phyloP scores from a whole-genome alignment of 2,329 filamentous ascomycete genomes.

The Cladosporium halotolerans region DNA sequence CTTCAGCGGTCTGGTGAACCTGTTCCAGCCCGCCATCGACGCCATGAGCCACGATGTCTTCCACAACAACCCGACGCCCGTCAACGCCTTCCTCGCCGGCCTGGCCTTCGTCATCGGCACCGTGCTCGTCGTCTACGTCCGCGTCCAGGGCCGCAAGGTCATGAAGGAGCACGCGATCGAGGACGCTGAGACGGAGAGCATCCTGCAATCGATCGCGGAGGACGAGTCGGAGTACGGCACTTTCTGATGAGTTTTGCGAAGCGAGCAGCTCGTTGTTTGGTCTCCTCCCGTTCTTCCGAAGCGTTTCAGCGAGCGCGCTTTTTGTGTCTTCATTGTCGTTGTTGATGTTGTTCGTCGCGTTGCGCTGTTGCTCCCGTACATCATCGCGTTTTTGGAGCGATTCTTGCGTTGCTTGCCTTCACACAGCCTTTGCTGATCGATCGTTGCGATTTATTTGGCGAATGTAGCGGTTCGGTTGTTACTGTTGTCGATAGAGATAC shows the following conservation, averaged over 20 bases:
- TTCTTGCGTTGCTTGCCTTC: background rate
- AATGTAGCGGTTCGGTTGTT: background rate
- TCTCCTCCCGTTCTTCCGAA: background rate
- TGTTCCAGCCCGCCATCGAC: conserved; percentile 74
- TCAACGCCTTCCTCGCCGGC: conserved; percentile 63
- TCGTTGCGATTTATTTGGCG: background rate
- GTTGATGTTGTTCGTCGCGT: background rate
- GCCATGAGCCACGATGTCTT: conserved; percentile 69
- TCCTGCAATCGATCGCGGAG: conserved; percentile 26
- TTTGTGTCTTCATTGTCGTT: background rate
- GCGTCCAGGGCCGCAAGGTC: conserved; percentile 35
- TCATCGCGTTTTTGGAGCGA: background rate
- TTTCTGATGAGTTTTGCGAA: background rate
- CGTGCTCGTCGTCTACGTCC: conserved; percentile 62
- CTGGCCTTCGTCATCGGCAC: conserved; percentile 59
- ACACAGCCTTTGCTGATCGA: background rate
- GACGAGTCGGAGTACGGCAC: conserved; percentile 16
- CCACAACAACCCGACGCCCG: conserved; percentile 64
- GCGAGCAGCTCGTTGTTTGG: background rate
- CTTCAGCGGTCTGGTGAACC: conserved; percentile 74
- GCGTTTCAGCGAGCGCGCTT: background rate
- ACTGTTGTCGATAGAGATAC: background rate
- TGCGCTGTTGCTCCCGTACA: background rate
- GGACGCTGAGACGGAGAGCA: conserved; percentile 35
- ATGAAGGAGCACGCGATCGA: conserved; percentile 31